These are phyloP conservation scores for Paratinospora sagittata DNA, from an alignment of 164 flowering plant genomes.

Conservation along the genomic window DNA sequence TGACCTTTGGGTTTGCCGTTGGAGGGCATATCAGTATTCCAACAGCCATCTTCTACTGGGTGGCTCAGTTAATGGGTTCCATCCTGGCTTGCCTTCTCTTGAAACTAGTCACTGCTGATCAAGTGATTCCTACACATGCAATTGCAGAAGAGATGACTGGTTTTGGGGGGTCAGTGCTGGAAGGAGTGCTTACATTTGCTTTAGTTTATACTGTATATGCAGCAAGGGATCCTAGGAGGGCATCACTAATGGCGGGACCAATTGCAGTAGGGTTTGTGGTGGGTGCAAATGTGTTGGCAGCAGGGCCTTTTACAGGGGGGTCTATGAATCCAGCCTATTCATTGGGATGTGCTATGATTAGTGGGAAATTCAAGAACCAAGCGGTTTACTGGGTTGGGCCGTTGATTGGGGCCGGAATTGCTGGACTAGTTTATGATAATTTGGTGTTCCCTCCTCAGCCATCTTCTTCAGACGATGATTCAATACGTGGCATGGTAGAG, in stretches of 20 bases:
- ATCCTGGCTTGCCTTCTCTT: conserved; percentile 61
- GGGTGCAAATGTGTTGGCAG: conserved; percentile 68
- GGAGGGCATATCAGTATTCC: conserved; percentile 67
- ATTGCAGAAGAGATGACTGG: conserved; percentile 73
- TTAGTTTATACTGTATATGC: conserved; percentile 67
- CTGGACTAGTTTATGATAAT: conserved; percentile 67
- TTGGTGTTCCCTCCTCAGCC: conserved; percentile 47
- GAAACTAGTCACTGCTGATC: conserved; percentile 37
- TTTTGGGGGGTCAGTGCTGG: conserved; percentile 67
- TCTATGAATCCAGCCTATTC: conserved; percentile 85
- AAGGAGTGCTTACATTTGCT: conserved; percentile 59
- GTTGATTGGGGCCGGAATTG: conserved; percentile 56
- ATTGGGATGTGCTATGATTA: conserved; percentile 57
- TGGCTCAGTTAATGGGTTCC: conserved; percentile 63
- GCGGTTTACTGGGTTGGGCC: conserved; percentile 92
- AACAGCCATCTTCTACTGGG: conserved; percentile 63
- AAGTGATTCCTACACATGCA: conserved; percentile 55
- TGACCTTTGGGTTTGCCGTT: conserved; percentile 71
- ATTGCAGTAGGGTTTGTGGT: conserved; percentile 49
- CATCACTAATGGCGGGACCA: conserved; percentile 41
- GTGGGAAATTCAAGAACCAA: conserved; percentile 74
- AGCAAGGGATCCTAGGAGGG: conserved; percentile 48
- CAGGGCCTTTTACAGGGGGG: conserved; percentile 83
- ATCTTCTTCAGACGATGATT: too few relatives aligned
- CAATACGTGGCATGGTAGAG: conserved; percentile 23